These are phyloP conservation scores for Solanum hybrid DNA, from an alignment of 305 asterid species.

Conservation along the genomic window DNA sequence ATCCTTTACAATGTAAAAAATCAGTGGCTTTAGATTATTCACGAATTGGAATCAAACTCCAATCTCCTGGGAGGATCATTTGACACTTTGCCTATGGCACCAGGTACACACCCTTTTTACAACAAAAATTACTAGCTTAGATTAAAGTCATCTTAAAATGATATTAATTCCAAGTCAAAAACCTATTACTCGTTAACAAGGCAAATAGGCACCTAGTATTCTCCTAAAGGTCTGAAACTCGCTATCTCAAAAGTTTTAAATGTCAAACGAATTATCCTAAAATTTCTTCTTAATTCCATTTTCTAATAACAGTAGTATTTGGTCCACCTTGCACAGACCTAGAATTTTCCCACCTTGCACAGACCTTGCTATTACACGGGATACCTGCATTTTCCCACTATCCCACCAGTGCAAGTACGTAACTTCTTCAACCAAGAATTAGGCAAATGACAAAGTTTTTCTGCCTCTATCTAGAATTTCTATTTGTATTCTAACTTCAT, in stretches of 20 bases:
- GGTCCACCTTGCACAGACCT: neutral
- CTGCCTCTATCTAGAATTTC: neutral
- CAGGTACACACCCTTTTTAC: neutral
- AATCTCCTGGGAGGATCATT: neutral
- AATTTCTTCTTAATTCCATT: neutral
- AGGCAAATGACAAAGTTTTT: neutral
- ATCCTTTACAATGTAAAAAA: neutral
- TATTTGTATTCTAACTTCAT: neutral
- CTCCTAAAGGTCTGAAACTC: neutral
- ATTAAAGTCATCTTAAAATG: neutral
- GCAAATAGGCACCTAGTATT: neutral
- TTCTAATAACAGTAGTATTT: too few species aligned
- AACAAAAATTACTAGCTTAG: neutral
- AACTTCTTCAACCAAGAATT: neutral
- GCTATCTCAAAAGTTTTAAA: neutral
- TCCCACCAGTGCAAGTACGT: neutral
- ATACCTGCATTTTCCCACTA: neutral
- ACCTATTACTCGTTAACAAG: neutral
- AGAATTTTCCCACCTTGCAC: neutral
- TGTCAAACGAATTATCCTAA: neutral
- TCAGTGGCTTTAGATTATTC: neutral
- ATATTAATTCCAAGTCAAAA: neutral
- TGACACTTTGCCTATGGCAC: neutral
- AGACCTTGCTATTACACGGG: neutral
- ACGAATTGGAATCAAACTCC: neutral